Percentiles rank a stretch among this genome's conserved stretches.
Evolutionary conservation across 2,329 filamentous ascomycete species (phyloP).

Genomic region (Aspergillus quadricinctus): DNA sequence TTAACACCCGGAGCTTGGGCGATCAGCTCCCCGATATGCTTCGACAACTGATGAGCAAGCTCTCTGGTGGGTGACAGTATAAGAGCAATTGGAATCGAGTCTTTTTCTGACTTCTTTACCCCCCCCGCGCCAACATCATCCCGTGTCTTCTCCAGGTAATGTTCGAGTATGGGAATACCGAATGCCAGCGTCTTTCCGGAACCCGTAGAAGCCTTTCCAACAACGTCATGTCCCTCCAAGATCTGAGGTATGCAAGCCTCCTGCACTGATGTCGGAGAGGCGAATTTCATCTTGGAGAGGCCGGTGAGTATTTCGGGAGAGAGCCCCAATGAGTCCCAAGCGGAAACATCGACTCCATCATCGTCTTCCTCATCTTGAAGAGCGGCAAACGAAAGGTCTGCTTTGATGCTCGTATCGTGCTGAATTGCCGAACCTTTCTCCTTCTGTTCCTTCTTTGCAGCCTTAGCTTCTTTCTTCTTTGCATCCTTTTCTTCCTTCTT

Average conservation of each 20-base stretch:
- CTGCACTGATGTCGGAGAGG: conserved; percentile 79
- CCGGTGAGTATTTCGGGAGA: conserved; percentile 68
- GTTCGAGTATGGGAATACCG: conserved; percentile 85
- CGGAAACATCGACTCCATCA: conserved; percentile 65
- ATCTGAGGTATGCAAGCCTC: conserved; percentile 74
- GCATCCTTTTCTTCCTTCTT: conserved; percentile 11
- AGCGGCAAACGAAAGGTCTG: conserved; percentile 34
- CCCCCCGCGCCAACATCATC: conserved; percentile 17
- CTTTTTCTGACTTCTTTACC: conserved; percentile 39
- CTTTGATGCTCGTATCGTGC: conserved; percentile 29
- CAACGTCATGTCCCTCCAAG: conserved; percentile 77
- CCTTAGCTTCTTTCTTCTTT: conserved; percentile 25
- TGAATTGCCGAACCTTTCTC: conserved; percentile 28
- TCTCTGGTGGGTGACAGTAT: conserved; percentile 90
- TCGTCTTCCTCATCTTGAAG: conserved; percentile 45
- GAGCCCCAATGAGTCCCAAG: conserved; percentile 71
- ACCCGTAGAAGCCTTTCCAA: conserved; percentile 93
- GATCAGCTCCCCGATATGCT: conserved; percentile 75
- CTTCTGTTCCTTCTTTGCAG: conserved; percentile 24
- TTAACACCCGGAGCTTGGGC: conserved; percentile 58
- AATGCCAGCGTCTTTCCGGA: conserved; percentile 97
- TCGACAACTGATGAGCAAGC: conserved; percentile 82
- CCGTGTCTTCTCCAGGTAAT: conserved; percentile 58
- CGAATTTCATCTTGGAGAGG: conserved; percentile 74
- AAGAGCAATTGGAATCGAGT: conserved; percentile 61